Percentiles rank a stretch among this genome's conserved stretches.
Conservation (phyloP, 2,329 filamentous ascomycete genomes). For the Cordyceps tenuipes region DNA sequence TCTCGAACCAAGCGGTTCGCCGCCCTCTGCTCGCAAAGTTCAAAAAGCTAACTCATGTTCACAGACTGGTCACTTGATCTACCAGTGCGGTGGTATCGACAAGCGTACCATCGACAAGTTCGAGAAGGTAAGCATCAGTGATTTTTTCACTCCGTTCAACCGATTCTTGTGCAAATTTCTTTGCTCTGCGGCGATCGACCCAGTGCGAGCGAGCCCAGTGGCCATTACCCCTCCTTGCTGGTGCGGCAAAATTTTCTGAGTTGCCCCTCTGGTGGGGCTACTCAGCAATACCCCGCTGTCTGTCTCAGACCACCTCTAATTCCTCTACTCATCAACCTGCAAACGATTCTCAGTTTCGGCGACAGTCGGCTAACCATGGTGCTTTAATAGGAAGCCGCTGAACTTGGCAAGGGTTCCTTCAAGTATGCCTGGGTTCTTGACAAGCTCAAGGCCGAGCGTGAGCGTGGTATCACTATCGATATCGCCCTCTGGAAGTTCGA, state of each 20-base stretch:
- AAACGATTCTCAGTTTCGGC: not conserved
- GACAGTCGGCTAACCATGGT: slow-evolving; percentile 14
- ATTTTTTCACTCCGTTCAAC: not conserved
- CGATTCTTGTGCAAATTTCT: slow-evolving; percentile 12
- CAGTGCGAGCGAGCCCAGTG: slow-evolving; percentile 18
- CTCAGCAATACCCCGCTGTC: slow-evolving; percentile 13
- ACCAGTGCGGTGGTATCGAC: slow-evolving; percentile 99
- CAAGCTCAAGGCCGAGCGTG: slow-evolving; percentile 99
- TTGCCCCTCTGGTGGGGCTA: slow-evolving; percentile 19
- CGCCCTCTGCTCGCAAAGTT: slow-evolving; percentile 8
- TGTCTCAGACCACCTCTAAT: not conserved
- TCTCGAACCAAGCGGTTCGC: not conserved
- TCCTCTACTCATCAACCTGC: not conserved
- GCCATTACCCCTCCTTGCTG: slow-evolving; percentile 14
- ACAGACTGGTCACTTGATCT: slow-evolving; percentile 85
- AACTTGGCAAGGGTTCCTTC: slow-evolving; percentile 99
- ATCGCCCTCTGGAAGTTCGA: slow-evolving; percentile 99
- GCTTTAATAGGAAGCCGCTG: slow-evolving; percentile 77
- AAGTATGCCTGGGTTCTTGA: slow-evolving; percentile 99
- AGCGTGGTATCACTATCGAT: slow-evolving; percentile 99
- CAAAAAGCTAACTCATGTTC: slow-evolving; percentile 22
- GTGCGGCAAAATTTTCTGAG: slow-evolving; percentile 16
- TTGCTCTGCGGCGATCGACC: not conserved
- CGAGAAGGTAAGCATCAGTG: slow-evolving; percentile 75
- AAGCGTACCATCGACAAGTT: slow-evolving; percentile 99